Evolutionary conservation across 768 basidiomycete genomes (phyloP), one percentile per base, ranked within the genome.

Genomic region (Austroboletus festivus): DNA sequence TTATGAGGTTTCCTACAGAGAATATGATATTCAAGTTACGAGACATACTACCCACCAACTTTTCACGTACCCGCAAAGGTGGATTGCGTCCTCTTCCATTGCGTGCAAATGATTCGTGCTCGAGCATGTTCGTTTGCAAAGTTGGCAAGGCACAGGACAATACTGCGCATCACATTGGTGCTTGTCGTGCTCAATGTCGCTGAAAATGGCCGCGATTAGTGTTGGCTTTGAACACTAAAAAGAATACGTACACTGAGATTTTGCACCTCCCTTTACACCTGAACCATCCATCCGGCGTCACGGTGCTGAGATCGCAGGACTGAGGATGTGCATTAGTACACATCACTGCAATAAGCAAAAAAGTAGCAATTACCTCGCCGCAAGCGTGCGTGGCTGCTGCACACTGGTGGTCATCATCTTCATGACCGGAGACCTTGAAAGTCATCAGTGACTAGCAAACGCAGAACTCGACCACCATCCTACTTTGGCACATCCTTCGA

Each of bases 1-100:
- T 65, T 44, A 53, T 83, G 81, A 74, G 73, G 5, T 80, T 83
- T 43, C 31, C 56, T 53, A 35, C 4, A 3, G 44, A 23, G 15
- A 33, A 16, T 23, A 37, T 65, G n/a, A n/a, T n/a, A n/a, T n/a
- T n/a, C n/a, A n/a, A n/a, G n/a, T n/a, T n/a, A n/a, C n/a, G n/a
- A n/a, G n/a, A n/a, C n/a, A n/a, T n/a, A n/a, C n/a, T n/a, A n/a
- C n/a, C n/a, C n/a, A n/a, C n/a, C n/a, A 28, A 47, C 9, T 15
- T 13, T 11, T 48, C 30, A 60, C 65, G 23, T 30, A 81, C 83
- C 81, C 81, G 67, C 82, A 84, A 41, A 84, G 73, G 67, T 84
- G 82, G 19, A 73, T 42, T 0, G 68, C 67, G 3, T 48, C 63
- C 3, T 47, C 48, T 20, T 71, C 61, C 20, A 81, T 60, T 0